A percentile compares a stretch with the other conserved stretches of the same genome.
Evolutionary conservation across 371 early-diverging fungal genomes (phyloP).

Genomic region (Zopfochytrium polystomum): DNA sequence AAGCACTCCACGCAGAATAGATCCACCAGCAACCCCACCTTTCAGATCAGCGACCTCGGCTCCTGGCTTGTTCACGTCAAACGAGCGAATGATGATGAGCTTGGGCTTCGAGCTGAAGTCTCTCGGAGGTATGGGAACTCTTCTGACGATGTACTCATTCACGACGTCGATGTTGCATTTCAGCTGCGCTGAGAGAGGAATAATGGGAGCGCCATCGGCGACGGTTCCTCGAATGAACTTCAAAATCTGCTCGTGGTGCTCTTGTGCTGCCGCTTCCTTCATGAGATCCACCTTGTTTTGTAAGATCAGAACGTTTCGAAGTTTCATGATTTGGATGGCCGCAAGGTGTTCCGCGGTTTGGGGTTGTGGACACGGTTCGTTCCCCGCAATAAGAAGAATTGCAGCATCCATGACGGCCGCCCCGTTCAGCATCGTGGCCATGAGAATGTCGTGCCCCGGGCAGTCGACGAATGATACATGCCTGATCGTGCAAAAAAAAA

Average conservation of each 20-base stretch:
- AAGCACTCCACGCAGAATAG: slow-evolving; percentile 94
- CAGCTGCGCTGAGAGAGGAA: slow-evolving; percentile 99
- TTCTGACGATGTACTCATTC: slow-evolving; percentile 98
- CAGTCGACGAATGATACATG: slow-evolving; percentile 99
- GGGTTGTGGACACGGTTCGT: slow-evolving; percentile 99
- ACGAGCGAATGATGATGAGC: slow-evolving; percentile 98
- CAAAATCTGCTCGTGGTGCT: slow-evolving; percentile 94
- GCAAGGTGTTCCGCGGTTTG: slow-evolving; percentile 99
- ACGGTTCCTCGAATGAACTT: slow-evolving; percentile 95
- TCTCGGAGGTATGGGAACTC: slow-evolving; percentile 94
- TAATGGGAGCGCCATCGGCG: slow-evolving; percentile 96
- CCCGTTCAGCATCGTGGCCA: slow-evolving; percentile 99
- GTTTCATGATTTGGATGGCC: slow-evolving; percentile 99
- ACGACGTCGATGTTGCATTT: slow-evolving; percentile 99
- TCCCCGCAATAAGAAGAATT: slow-evolving; percentile 97
- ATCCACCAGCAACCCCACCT: slow-evolving; percentile 99
- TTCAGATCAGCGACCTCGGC: slow-evolving; percentile 90
- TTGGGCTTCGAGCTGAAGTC: slow-evolving; percentile 90
- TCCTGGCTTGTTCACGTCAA: slow-evolving; percentile 99
- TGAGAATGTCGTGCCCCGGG: slow-evolving; percentile 99
- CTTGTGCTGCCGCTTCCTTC: slow-evolving; percentile 91
- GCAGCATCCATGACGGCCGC: slow-evolving; percentile 99
- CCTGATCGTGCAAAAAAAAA: slow-evolving; percentile 45
- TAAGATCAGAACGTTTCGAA: slow-evolving; percentile 96
- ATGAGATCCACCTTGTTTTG: slow-evolving; percentile 99